Base-by-base conservation (phyloP, 805 yeast genomes). In the Myxozyma monticola region DNA sequence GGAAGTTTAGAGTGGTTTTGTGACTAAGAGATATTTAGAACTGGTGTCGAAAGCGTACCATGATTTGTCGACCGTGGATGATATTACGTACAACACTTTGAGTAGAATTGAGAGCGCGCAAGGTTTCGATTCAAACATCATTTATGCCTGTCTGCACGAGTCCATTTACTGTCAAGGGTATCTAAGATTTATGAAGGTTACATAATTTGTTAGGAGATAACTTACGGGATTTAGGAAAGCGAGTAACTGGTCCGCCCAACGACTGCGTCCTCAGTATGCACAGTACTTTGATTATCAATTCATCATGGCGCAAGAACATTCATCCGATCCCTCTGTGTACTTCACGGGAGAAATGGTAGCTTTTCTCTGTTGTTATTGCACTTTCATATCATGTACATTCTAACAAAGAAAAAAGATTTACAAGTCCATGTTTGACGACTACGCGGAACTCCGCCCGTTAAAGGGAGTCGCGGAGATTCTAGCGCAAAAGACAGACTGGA, bases 111-210 rank as follows among this genome's bases (percentile, higher is more conserved):
- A 74, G 52, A 62, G 62, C 38, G 56, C 48, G 21, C 61, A 68
- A 7, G 65, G 74, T 1, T 80, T 78, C 59, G 84, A 79, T 50
- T 74, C 83, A 3, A 80, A 80, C 54, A 65, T 76, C 26, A 58
- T 80, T 15, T 80, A 80, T 59, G 79, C 80, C 2, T 66, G 81
- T 35, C 73, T 79, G 56, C 83, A 79, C 60, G 84, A 80, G 55
- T 79, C 82, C 4, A 79, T 80, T 14, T 80, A 80, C 62, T 68
- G 76, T 51, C 79, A 77, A 56, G 50, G 49, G 59, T 51, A 26
- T 20, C 40, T 26, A 76, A 21, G 18, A 12, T 22, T 7, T 14
- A 15, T n/a, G 37, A 12, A 5, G n/a, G 15, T 12, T 26, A 9
- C 3, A 4, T 17, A n/a, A 18, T 26, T 30, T 17, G 7, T 17